Base-by-base conservation (phyloP, 495 filamentous ascomycete species). In the Darksidea phi region DNA sequence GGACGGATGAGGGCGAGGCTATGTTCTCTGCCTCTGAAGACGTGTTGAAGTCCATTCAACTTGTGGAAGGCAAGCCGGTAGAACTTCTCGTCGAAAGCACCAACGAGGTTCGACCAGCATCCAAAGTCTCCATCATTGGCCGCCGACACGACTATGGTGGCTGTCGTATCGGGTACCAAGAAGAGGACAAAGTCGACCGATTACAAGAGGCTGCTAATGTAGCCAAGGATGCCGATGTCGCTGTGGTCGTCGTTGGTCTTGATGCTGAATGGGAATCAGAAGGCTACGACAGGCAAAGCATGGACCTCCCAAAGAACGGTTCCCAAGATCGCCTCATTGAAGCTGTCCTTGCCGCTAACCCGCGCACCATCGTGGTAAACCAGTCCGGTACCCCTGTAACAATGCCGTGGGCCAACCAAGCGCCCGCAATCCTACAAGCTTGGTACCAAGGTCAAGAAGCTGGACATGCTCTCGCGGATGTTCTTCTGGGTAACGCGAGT, bases 261-360 rank as follows among this genome's bases (percentile, higher is more conserved):
- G 89, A 89, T 67, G 82, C 49, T 43, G 91, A 96, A 70, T 95
- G 90, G 90, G 90, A 95, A 70, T 89, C 87, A 17, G 91, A 95
- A 70, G 91, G 91, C 21, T 86, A 90, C 61, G 90, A 95, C 71
- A 82, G 89, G n/a, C 80, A 86, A 54, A 84, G 83, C 53, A 92
- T 94, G 89, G 86, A 90, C 63, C 79, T 95, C 10, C 90, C 90
- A 12, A 71, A 68, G 53, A 60, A 71, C 5, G 86, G 86, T 0
- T 85, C 82, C 67, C 88, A 87, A 69, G 88, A 95, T 68, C 81
- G 85, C 25, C 77, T 95, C 24, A 83, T 94, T 66, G 78, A 82
- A 45, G 83, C 82, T 13, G 84, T 94, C 1, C 76, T 88, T 7
- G 75, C 78, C 13, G 89, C 83, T 1, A 91, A 93, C 67, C 86